These are phyloP conservation scores for Capsicum rhomboideum DNA, from an alignment of 257 asterid genomes.

Conservation along the genomic window DNA sequence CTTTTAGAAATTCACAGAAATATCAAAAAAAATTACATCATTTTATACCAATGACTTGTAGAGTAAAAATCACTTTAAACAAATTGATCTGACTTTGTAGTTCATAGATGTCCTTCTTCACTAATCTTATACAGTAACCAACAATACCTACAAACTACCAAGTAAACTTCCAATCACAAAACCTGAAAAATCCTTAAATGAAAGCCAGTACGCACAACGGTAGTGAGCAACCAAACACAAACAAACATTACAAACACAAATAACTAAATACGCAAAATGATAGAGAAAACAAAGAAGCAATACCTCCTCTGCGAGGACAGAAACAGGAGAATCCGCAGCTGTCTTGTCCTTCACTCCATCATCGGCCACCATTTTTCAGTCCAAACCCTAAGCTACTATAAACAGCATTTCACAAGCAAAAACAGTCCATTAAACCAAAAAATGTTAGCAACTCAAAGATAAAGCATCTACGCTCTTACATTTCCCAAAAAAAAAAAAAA, in stretches of 20 bases:
- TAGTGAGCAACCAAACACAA: not conserved
- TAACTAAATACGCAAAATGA: not conserved
- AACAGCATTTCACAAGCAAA: not conserved
- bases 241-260: not conserved
- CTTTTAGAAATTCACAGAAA: not conserved
- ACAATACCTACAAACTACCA: no score
- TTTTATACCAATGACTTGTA: not conserved
- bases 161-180: not conserved
- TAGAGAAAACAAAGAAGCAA: not conserved
- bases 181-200: not conserved
- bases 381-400: conserved; percentile 20
- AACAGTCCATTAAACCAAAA: not conserved
- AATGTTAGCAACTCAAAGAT: not conserved
- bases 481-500: not conserved
- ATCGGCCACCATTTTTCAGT: conserved; percentile 34
- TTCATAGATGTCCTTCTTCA: not conserved
- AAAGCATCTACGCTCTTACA: not conserved
- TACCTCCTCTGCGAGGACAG: conserved; percentile 95
- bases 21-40: not conserved
- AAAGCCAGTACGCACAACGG: not conserved
- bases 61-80: not conserved
- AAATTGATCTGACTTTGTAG: not conserved
- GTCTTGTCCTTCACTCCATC: conserved; percentile 48
- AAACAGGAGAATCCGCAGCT: conserved; percentile 82
- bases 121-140: no score